Base-by-base conservation (phyloP, 1,139 yeast species). In the Taphrina pruni region DNA sequence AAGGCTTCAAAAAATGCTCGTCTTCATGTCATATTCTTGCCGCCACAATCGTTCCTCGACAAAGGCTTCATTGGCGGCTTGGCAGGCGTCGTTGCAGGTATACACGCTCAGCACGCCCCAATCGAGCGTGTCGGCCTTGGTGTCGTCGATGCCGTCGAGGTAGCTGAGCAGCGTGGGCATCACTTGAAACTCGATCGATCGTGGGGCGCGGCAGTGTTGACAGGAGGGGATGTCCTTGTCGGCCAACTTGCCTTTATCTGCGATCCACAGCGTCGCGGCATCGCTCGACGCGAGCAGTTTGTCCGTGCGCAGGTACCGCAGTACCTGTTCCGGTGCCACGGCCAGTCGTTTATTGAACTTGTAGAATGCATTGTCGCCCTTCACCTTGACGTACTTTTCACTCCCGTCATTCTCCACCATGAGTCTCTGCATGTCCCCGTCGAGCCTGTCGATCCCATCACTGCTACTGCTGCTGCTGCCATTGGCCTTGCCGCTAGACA, bases 331-430 rank as follows among this genome's bases (percentile, higher is more conserved):
- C 6, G 70, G 70, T 11, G 67, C 67, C n/a, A 32, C 35, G 14
- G 43, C 50, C 32, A 70, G 17, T 9, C 71, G 57, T 60, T 70
- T 70, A 51, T 68, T 66, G 54, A 70, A 70, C 35, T 67, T 68
- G 48, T 65, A 69, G 45, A 70, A 70, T n/a, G 69, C 56, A 35
- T 35, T 50, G 50, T 70, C 71, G 36, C 71, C 71, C 41, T 68
- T 67, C 20, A 69, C 65, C 45, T 61, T 62, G 54, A 66, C 62
- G 58, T 68, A 70, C 69, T 68, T 68, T 62, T 70, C 71, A 9
- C 45, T 60, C 17, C 69, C 65, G 48, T 68, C 70, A 38, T 68
- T 62, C 38, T 64, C 67, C 21, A 55, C 60, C 58, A 68, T 43
- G 32, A 55, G 50, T 65, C 39, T 20, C 36, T 38, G 38, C 54